These are phyloP conservation scores for Amanita molliuscula DNA, from an alignment of 768 basidiomycete species.

Conservation along the genomic window DNA sequence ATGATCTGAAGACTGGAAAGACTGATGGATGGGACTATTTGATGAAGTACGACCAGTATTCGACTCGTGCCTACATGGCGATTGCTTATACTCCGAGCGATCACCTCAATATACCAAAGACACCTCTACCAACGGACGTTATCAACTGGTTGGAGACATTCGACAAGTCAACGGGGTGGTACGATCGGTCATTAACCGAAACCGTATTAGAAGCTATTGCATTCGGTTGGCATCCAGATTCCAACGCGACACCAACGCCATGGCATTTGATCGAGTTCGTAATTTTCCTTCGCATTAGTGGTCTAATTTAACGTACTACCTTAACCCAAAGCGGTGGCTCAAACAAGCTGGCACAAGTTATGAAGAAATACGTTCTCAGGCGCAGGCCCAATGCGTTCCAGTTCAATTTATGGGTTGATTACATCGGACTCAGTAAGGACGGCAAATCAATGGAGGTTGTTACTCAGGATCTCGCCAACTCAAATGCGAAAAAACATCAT, in stretches of 20 bases:
- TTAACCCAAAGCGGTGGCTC: background rate
- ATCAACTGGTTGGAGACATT: conserved; percentile 26
- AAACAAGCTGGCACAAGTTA: background rate
- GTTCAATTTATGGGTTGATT: background rate
- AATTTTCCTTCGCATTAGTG: background rate
- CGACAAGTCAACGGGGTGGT: conserved; percentile 17
- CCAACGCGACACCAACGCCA: no score
- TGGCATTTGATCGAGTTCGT: background rate
- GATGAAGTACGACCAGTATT: conserved; percentile 14
- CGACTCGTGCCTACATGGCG: conserved; percentile 14
- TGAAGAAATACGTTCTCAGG: background rate
- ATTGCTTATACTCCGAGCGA: background rate
- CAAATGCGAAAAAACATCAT: background rate
- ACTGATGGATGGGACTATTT: conserved; percentile 16
- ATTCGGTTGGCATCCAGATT: conserved; percentile 9
- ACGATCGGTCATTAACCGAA: conserved; percentile 24
- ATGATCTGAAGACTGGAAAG: background rate
- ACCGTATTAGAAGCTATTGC: conserved; percentile 16
- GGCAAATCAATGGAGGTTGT: background rate
- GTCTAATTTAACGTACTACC: background rate
- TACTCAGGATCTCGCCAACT: background rate
- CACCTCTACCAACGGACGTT: conserved; percentile 10
- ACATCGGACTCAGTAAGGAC: background rate
- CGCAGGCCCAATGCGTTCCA: background rate
- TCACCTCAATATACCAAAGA: conserved; percentile 5